Conservation (phyloP, 2,329 filamentous ascomycete genomes). For the Microdochium trichocladiopsis region DNA sequence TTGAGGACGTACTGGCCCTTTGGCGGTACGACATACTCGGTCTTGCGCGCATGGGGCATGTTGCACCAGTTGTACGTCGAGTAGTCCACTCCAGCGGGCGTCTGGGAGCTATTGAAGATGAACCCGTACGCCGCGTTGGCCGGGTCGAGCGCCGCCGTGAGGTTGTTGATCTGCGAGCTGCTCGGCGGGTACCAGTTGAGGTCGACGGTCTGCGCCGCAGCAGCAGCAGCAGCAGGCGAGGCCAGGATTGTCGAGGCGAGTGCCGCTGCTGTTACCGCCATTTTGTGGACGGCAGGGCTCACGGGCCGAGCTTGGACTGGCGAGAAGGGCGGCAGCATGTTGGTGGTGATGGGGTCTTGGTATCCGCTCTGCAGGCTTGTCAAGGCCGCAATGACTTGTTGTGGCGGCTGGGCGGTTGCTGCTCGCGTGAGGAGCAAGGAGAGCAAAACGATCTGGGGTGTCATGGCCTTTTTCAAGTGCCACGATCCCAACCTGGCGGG, state of each 20-base stretch:
- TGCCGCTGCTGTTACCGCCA: background rate
- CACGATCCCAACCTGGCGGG: too few species aligned
- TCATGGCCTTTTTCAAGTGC: background rate
- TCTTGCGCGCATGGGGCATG: slow-evolving; percentile 72
- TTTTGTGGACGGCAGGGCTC: too few species aligned
- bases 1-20: slow-evolving; percentile 52
- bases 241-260: background rate
- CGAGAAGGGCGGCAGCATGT: background rate
- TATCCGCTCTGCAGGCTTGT: too few species aligned
- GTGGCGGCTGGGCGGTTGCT: too few species aligned
- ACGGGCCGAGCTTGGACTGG: background rate
- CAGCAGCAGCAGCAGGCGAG: background rate
- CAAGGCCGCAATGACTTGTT: too few species aligned
- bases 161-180: slow-evolving; percentile 50
- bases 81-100: slow-evolving; percentile 44
- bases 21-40: slow-evolving; percentile 51
- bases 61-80: slow-evolving; percentile 77
- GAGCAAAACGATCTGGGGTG: background rate
- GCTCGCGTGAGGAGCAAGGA: background rate
- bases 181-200: slow-evolving; percentile 52
- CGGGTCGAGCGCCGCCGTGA: slow-evolving; percentile 44
- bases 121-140: slow-evolving; percentile 64
- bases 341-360: too few species aligned
- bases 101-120: slow-evolving; percentile 60
- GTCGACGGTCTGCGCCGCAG: slow-evolving; percentile 19